Conservation (phyloP, 2,329 filamentous ascomycete genomes). For the Colletotrichum sp. region DNA sequence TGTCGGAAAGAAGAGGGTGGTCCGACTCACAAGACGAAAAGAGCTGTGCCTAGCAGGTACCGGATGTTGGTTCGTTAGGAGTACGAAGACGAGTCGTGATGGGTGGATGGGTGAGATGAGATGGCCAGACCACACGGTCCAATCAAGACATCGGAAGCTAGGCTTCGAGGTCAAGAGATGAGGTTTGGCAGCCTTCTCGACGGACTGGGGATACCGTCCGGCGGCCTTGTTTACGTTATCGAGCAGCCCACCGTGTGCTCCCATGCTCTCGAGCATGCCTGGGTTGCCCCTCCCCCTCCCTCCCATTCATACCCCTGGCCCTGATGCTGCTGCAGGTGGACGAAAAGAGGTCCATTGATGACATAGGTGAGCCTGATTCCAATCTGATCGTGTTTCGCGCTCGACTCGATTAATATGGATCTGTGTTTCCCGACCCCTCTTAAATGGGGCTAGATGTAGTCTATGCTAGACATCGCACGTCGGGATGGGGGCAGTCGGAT, state of each 20-base stretch:
- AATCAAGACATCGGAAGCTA: not conserved
- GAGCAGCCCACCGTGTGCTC: not conserved
- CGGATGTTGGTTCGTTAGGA: not conserved
- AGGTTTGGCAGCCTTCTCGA: slow-evolving; percentile 3
- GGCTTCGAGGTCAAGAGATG: not conserved
- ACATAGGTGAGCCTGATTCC: slow-evolving; percentile 11
- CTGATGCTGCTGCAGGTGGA: slow-evolving; percentile 11
- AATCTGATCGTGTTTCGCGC: not conserved
- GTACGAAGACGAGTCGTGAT: not conserved
- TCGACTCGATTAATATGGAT: not conserved
- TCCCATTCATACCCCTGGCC: slow-evolving; percentile 2
- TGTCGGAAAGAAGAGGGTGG: not conserved
- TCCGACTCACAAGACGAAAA: not conserved
- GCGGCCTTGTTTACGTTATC: slow-evolving; percentile 16
- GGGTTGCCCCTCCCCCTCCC: slow-evolving; percentile 13
- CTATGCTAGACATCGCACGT: slow-evolving; percentile 4
- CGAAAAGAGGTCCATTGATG: slow-evolving; percentile 10
- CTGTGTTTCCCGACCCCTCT: slow-evolving; percentile 11
- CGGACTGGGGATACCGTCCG: not conserved
- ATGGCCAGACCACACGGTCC: not conserved
- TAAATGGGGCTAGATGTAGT: slow-evolving; percentile 1
- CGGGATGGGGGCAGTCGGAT: not conserved
- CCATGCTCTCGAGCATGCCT: slow-evolving; percentile 4
- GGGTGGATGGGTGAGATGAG: slow-evolving; percentile 10
- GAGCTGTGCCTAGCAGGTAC: not conserved